Conservation (phyloP, 1,139 yeast species). For the Hyphopichia buzzinii region DNA sequence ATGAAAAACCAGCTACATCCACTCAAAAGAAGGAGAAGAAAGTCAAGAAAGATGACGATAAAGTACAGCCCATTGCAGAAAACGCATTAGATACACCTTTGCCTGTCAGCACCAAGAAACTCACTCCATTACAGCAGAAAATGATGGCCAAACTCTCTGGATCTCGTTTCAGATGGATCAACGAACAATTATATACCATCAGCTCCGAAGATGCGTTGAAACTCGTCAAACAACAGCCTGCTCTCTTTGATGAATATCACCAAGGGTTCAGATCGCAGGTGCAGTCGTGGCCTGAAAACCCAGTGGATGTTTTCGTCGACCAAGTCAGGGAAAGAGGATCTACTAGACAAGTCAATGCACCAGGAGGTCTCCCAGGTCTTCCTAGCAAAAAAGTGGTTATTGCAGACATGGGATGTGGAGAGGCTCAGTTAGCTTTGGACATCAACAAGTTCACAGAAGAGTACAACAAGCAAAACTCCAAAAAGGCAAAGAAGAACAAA, state of each 20-base stretch:
- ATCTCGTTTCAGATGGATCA: conserved; percentile 95
- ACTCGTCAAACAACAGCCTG: conserved; percentile 77
- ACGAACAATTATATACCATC: conserved; percentile 88
- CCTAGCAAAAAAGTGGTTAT: conserved; percentile 57
- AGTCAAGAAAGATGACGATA: conserved; percentile 2
- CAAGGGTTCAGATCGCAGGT: conserved; percentile 94
- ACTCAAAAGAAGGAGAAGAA: no score
- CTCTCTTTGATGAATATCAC: conserved; percentile 89
- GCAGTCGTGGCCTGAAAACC: conserved; percentile 97
- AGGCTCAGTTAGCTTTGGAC: conserved; percentile 79
- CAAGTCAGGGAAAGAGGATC: conserved; percentile 61
- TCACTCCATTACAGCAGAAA: conserved; percentile 91
- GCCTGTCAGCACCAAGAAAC: conserved; percentile 32
- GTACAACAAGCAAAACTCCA: conserved; percentile 22
- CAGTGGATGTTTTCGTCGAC: conserved; percentile 81
- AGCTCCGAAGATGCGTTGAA: conserved; percentile 73
- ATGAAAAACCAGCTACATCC: not conserved
- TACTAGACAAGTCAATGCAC: conserved; percentile 75
- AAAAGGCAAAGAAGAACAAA: conserved; percentile 28
- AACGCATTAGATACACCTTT: conserved; percentile 18
- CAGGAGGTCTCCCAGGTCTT: conserved; percentile 88
- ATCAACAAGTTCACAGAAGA: conserved; percentile 49
- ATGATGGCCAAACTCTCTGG: conserved; percentile 96
- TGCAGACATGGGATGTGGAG: conserved; percentile 99
- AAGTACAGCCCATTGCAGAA: conserved; percentile 5